Conservation (phyloP, 1,284 basidiomycete genomes). For the Malassezia dermatis region DNA sequence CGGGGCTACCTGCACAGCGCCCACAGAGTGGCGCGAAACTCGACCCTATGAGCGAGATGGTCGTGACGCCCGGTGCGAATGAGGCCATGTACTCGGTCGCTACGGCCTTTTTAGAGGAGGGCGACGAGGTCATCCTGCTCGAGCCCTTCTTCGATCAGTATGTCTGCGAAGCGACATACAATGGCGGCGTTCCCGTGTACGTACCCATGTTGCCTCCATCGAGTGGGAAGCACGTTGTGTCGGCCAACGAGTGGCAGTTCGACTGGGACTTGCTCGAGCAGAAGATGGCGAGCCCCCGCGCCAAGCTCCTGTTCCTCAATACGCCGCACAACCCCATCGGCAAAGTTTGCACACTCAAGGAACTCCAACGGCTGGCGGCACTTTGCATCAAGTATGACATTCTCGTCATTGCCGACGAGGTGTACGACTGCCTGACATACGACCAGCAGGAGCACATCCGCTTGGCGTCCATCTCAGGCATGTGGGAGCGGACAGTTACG, state of each 20-base stretch:
- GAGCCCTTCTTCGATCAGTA: constrained; percentile 95
- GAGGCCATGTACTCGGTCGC: constrained; percentile 41
- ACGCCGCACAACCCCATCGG: constrained; percentile 65
- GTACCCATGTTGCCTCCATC: constrained; percentile 81
- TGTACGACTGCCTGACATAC: constrained; percentile 84
- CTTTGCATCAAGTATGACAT: constrained; percentile 86
- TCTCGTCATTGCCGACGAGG: constrained; percentile 84
- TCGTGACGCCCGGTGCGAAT: constrained; percentile 85
- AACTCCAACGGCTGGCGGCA: constrained; percentile 71
- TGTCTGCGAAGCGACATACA: constrained; percentile 51
- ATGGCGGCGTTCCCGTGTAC: constrained; percentile 73
- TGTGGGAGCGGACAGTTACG: constrained; percentile 90
- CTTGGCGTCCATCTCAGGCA: constrained; percentile 65
- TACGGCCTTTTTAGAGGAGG: constrained; percentile 33
- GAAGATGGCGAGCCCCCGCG: constrained; percentile 78
- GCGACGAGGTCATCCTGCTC: constrained; percentile 93
- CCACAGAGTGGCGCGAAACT: constrained; percentile 56
- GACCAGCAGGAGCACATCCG: constrained; percentile 78
- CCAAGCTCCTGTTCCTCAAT: constrained; percentile 56
- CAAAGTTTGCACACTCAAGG: constrained; percentile 77
- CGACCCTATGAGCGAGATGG: constrained; percentile 74
- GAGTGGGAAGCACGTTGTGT: neutral
- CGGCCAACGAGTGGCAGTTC: constrained; percentile 50
- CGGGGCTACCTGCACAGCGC: constrained; percentile 21
- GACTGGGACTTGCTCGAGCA: constrained; percentile 58